phyloP scores from a whole-genome alignment of 805 yeast species.

The Candida nanaspora region DNA sequence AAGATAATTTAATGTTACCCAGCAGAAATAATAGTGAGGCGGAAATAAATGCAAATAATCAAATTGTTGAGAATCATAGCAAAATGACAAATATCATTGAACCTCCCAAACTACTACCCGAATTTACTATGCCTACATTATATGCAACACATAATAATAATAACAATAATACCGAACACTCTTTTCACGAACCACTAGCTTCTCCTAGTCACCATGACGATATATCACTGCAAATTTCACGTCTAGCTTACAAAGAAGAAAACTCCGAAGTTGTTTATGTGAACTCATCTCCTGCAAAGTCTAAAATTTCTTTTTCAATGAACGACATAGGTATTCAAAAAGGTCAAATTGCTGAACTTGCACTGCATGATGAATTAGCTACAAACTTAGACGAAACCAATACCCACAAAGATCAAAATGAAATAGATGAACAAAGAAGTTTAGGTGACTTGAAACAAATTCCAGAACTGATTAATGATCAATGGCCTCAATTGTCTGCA shows the following conservation, averaged over 20 bases:
- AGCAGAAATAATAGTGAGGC: not conserved
- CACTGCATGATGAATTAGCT: not conserved
- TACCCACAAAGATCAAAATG: not conserved
- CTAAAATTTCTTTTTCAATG: not conserved
- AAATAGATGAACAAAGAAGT: not conserved
- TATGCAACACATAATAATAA: too few relatives aligned
- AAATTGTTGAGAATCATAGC: not conserved
- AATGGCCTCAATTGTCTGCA: conserved; percentile 13
- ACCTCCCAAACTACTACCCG: not conserved
- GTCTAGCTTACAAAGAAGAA: not conserved
- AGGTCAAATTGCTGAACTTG: not conserved
- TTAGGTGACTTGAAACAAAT: conserved; percentile 12
- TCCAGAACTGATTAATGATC: conserved; percentile 10
- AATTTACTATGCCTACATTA: not conserved
- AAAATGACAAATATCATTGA: not conserved
- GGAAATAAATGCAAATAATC: not conserved
- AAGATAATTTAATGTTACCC: not conserved
- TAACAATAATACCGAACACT: too few relatives aligned
- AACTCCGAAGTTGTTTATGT: not conserved
- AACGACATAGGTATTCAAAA: not conserved
- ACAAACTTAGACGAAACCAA: not conserved
- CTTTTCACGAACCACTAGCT: not conserved
- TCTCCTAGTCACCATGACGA: not conserved
- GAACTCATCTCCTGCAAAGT: not conserved
- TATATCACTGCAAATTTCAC: not conserved